A percentile compares a stretch with the other conserved stretches of the same genome.
These are phyloP conservation scores for Codiaeum variegatum DNA, from an alignment of 441 rosid species.

Conservation along the genomic window DNA sequence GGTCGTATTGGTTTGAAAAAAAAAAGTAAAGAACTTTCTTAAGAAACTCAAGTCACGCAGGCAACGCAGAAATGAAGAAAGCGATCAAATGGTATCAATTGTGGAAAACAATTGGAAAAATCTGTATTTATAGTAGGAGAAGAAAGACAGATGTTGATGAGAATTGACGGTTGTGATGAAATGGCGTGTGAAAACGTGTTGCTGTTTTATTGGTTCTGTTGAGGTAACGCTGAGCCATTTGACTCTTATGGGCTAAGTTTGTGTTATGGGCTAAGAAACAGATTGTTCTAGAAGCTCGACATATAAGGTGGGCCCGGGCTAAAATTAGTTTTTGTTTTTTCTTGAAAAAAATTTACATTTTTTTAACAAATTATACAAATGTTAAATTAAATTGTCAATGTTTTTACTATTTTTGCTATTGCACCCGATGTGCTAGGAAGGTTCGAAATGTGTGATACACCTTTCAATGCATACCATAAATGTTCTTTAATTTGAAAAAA, in stretches of 20 bases:
- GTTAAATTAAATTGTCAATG: too few species aligned
- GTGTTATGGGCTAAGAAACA: not conserved
- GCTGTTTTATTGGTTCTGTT: not conserved
- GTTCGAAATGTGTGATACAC: too few species aligned
- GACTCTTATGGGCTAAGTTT: constrained; percentile 15
- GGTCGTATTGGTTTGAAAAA: not conserved
- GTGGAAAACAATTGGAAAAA: not conserved
- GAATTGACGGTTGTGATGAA: not conserved
- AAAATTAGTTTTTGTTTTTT: too few species aligned
- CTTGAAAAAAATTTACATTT: too few species aligned
- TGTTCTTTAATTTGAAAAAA: too few species aligned
- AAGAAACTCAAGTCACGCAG: not conserved
- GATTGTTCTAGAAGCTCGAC: constrained; percentile 9
- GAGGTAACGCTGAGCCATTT: not conserved
- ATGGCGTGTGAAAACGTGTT: constrained; percentile 11
- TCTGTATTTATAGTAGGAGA: not conserved
- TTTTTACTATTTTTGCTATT: too few species aligned
- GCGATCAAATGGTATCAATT: not conserved
- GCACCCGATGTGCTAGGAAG: too few species aligned
- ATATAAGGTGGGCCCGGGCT: not conserved
- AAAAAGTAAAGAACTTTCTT: not conserved
- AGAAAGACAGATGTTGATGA: not conserved
- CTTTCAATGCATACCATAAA: too few species aligned
- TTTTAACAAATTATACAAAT: too few species aligned
- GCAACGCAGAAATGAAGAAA: not conserved